Conservation (phyloP, 2,329 filamentous ascomycete genomes). For the Tolypocladium ovalisporum region DNA sequence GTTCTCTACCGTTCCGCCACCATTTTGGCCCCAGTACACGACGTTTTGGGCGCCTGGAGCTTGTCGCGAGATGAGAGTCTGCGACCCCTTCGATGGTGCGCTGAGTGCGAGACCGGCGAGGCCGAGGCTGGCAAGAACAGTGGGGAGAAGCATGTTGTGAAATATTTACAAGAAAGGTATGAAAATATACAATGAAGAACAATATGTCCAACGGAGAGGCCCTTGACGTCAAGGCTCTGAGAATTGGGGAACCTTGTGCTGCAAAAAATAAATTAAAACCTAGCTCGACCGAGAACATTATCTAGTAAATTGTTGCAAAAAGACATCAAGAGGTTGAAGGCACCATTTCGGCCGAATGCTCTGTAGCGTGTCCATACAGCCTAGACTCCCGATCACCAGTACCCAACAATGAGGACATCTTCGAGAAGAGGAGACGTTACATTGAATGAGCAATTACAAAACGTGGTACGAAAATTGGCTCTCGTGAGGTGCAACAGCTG, state of each 20-base stretch:
- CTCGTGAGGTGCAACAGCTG: neutral
- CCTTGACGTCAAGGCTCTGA: neutral
- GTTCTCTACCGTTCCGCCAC: slow-evolving; percentile 20
- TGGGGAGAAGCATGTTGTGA: neutral
- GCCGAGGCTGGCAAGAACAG: neutral
- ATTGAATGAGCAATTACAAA: neutral
- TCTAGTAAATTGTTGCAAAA: neutral
- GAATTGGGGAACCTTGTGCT: neutral
- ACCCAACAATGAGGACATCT: neutral
- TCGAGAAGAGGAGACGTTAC: neutral
- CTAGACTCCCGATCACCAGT: neutral
- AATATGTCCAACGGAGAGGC: neutral
- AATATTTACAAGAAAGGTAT: neutral
- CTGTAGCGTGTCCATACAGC: neutral
- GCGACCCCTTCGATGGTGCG: neutral
- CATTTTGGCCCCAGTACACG: slow-evolving; percentile 17
- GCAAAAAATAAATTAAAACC: neutral
- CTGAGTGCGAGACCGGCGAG: neutral
- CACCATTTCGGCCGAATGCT: neutral
- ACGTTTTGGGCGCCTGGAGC: slow-evolving; percentile 13
- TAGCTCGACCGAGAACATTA: neutral
- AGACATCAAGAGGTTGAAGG: neutral
- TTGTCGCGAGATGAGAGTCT: neutral
- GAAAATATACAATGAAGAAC: neutral
- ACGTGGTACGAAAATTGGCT: neutral